These are phyloP conservation scores for Luffa acutangula DNA, from an alignment of 306 rosid species.

Conservation along the genomic window DNA sequence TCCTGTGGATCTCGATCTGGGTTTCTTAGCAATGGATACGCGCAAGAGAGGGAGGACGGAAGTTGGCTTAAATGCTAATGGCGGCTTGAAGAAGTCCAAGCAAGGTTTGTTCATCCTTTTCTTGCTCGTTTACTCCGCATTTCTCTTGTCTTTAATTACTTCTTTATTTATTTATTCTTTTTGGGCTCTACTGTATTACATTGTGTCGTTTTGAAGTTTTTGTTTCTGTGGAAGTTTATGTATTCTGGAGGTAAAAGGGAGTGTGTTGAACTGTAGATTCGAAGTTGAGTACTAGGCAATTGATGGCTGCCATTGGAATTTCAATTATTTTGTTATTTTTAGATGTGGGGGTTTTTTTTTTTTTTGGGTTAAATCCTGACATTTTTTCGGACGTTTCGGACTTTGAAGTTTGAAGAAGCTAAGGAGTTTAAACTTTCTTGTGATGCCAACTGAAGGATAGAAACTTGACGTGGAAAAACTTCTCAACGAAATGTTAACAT, in stretches of 20 bases:
- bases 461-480: neutral
- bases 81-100: conserved; percentile 51
- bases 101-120: conserved; percentile 30
- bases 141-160: neutral
- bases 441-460: neutral
- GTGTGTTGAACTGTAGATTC: neutral
- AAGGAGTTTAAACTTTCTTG: neutral
- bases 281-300: neutral
- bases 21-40: conserved; percentile 30
- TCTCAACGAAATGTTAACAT: neutral
- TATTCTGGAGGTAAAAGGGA: neutral
- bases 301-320: neutral
- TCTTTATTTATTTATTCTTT: neutral
- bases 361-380: neutral
- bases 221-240: neutral
- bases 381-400: neutral
- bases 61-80: conserved; percentile 33
- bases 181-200: neutral
- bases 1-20: conserved; percentile 40
- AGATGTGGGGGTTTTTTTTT: neutral
- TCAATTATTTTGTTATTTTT: neutral
- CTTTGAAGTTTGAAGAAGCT: neutral
- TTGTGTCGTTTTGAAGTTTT: neutral
- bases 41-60: conserved; percentile 65
- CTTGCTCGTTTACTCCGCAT: neutral